These are phyloP conservation scores for Tremella fuciformis DNA, from an alignment of 768 basidiomycete genomes.

Conservation along the genomic window DNA sequence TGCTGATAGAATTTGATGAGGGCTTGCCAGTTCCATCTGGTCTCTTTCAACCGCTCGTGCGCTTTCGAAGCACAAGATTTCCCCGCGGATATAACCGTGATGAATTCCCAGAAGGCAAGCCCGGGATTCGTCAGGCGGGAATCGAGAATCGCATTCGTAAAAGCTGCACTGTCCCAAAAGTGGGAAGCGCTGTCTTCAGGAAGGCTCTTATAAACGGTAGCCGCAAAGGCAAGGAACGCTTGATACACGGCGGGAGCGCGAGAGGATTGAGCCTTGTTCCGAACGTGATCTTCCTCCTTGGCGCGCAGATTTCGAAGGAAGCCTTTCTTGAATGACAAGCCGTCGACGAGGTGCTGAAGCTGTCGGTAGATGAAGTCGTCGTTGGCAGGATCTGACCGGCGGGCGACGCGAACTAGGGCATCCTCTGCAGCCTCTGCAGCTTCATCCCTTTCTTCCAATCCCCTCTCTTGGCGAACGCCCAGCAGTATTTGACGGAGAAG, in stretches of 20 bases:
- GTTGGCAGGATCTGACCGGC: slow-evolving; percentile 23
- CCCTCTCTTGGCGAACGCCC: slow-evolving; percentile 30
- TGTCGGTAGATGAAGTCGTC: slow-evolving; percentile 33
- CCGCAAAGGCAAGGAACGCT: slow-evolving; percentile 36
- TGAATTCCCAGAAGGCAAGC: slow-evolving; percentile 37
- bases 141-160: slow-evolving; percentile 36
- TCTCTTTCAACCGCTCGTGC: slow-evolving; percentile 41
- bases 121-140: slow-evolving; percentile 26
- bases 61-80: slow-evolving; percentile 32
- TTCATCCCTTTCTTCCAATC: slow-evolving; percentile 29
- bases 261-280: slow-evolving; percentile 24
- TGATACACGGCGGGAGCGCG: slow-evolving; percentile 34
- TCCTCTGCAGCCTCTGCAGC: slow-evolving; percentile 22
- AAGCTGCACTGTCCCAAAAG: slow-evolving; percentile 35
- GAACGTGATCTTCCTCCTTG: slow-evolving; percentile 41
- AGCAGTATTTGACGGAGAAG: slow-evolving; percentile 23
- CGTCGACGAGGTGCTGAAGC: slow-evolving; percentile 28
- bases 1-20: slow-evolving; percentile 44
- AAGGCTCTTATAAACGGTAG: slow-evolving; percentile 31
- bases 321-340: slow-evolving; percentile 26
- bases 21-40: slow-evolving; percentile 26
- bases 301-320: slow-evolving; percentile 36
- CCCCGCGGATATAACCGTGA: slow-evolving; percentile 37
- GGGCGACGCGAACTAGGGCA: slow-evolving; percentile 28
- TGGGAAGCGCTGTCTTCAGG: slow-evolving; percentile 38